Evolutionary conservation across 805 yeast genomes (phyloP).

Genomic region (Saccharomycopsis synnaedendra): DNA sequence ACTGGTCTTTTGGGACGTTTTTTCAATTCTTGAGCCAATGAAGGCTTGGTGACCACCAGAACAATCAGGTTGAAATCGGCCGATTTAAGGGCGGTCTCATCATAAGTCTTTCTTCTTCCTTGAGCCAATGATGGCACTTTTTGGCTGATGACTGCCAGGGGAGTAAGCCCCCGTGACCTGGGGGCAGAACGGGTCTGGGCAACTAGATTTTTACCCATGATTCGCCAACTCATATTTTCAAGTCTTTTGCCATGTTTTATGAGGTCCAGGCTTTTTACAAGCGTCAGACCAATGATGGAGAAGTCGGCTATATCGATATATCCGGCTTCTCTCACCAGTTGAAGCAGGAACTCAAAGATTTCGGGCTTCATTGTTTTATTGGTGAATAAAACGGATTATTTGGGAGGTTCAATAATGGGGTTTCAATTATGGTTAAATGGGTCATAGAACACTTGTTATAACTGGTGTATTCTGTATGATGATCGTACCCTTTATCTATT

Average conservation of each 20-base stretch:
- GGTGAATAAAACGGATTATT: too few species aligned
- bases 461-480: too few species aligned
- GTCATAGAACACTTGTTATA: too few species aligned
- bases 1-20: too few species aligned
- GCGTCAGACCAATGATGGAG: conserved; percentile 13
- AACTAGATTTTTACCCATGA: conserved; percentile 17
- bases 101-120: neutral
- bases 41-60: conserved; percentile 7
- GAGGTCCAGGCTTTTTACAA: conserved; percentile 14
- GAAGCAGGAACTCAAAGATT: conserved; percentile 15
- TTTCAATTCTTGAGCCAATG: neutral
- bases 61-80: conserved; percentile 9
- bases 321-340: conserved; percentile 6
- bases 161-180: neutral
- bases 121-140: neutral
- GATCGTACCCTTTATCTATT: too few species aligned
- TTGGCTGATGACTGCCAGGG: neutral
- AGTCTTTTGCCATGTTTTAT: conserved; percentile 15
- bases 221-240: conserved; percentile 17
- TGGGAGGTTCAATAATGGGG: too few species aligned
- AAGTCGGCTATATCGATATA: conserved; percentile 10
- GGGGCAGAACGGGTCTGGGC: neutral
- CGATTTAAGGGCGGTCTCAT: neutral
- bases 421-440: too few species aligned
- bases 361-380: neutral